Evolutionary conservation across 768 basidiomycete genomes (phyloP), one percentile per base, ranked within the genome.

Genomic region (Albatrellus ellisii): DNA sequence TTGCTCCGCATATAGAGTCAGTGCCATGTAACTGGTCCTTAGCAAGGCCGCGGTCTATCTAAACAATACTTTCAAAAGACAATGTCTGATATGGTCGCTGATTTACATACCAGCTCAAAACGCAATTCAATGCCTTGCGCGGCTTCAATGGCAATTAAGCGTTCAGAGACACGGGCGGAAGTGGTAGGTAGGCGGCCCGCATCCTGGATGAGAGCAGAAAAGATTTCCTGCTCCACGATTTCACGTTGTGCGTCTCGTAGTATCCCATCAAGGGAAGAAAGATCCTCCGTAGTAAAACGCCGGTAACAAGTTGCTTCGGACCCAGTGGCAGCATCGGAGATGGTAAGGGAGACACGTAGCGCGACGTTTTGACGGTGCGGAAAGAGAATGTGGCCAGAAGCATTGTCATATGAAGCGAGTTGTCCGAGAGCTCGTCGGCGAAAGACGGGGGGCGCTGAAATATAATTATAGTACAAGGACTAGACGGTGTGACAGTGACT

Each of bases 181-280:
- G 80, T 80, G 1, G 80, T 83, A 11, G 84, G 79, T 8, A 89
- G 63, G 45, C 57, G 72, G 42, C 79, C 77, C n/a, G 84, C 81
- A 59, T 89, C 87, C 53, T 64, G 70, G 29, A 87, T 80, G 17
- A 90, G 64, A 17, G 75, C 53, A 3, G 76, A 64, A 48, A 87
- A 90, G 28, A 89, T 78, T 53, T 90, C 87, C 53, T 82, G 78
- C 43, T 90, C 83, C 4, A 87, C 69, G 11, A 78, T 65, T 56
- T 88, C 87, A 40, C 65, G 67, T 53, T 88, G 85, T 1, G 79
- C 79, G 20, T 58, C 58, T 44, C 60, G 63, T 26, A 90, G 62
- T 7, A 68, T 63, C 2, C 56, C 65, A 26, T 83, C 70, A 11
- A 82, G 20, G 25, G 22, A 36, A 18, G 45, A 41, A 15, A 9